Base-by-base conservation (phyloP, 345 rosid species). In the Linum trigynum region DNA sequence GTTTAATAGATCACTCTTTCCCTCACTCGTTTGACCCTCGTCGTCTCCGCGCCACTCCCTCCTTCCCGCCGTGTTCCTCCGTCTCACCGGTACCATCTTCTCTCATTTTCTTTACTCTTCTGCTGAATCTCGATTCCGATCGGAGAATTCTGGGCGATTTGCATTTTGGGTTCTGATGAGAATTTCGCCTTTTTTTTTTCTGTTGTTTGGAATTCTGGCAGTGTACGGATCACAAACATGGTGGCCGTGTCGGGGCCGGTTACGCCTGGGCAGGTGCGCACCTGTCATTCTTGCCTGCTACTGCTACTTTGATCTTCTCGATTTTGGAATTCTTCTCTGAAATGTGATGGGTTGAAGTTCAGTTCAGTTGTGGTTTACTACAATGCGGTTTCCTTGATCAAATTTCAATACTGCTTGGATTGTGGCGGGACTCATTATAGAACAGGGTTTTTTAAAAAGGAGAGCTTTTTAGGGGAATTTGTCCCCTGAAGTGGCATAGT, bases 201-300 rank as follows among this genome's bases (percentile, higher is more conserved):
- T 5, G 43, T 59, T 45, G 12, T 60, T 78, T 7, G 42, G 69
- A 76, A 58, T 78, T 51, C n/a, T 38, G 48, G 57, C 11, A 3
- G 45, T 63, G 40, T 65, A 32, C 60, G 70, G 69, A 61, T 64
- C 76, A 50, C 40, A 38, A 55, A 61, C 48, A 92, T 92, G 98
- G 89, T 68, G 81, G 84, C 53, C 3, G 53, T 76, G 72, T 76
- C 77, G 64, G 88, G 79, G 65, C 80, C 85, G 17, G 81, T 92
- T 53, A 81, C 98, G 75, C 90, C 96, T 73, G 96, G 97, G 45
- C 91, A 82, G 96, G 98, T 92, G 48, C 67, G 55, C 16, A 59
- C 45, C 32, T 23, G 32, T 23, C 32, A 23, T 23, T 23, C 32
- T 23, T 23, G 32, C 32, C 32, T 23, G 32, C 1, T 23, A 23